Base-by-base conservation (phyloP, 345 rosid species). In the Syzygium aromaticum region DNA sequence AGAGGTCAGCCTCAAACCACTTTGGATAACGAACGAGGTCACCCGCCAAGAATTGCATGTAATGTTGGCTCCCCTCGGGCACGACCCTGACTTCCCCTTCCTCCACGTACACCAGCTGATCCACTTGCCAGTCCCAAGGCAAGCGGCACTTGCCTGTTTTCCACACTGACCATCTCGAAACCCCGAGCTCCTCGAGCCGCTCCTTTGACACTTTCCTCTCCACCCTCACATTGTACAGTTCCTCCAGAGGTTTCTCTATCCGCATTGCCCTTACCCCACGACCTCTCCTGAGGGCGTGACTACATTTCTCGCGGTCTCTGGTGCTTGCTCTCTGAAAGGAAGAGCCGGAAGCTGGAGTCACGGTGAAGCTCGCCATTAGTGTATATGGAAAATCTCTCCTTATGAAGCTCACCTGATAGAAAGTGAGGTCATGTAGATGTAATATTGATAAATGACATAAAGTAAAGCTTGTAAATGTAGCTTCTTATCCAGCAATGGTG, bases 1-100 rank as follows among this genome's bases (percentile, higher is more conserved):
- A 95, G 54, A 97, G 96, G 87, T 97, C 98, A 0, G 98, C 99
- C 91, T 97, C 98, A 33, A 97, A 94, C 99, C 98, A 96, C 91
- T 97, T 97, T 3, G 98, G 98, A 80, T 97, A 97, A 10, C 97
- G 93, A 87, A 97, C 94, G 43, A 97, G 96, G 89, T 97, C 98
- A 9, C 99, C 99, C 1, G 98, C 98, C 78, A 94, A 85, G 86
- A 96, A 97, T 88, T 84, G 94, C 99, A 97, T 94, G 91, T 88
- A 97, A 84, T 89, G 88, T 84, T 92, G 86, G 85, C 98, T 94
- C 53, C 98, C 99, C 90, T 96, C 96, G 1, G 99, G 99, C 27
- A 95, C 99, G 16, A 97, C 99, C 57, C 97, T 94, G 77, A 96
- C 99, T 88, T 97, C 99, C 12, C 99, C 99, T 94, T 97, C 98